These are phyloP conservation scores for Myxozyma melibiosi DNA, from an alignment of 805 yeast species.

Conservation along the genomic window DNA sequence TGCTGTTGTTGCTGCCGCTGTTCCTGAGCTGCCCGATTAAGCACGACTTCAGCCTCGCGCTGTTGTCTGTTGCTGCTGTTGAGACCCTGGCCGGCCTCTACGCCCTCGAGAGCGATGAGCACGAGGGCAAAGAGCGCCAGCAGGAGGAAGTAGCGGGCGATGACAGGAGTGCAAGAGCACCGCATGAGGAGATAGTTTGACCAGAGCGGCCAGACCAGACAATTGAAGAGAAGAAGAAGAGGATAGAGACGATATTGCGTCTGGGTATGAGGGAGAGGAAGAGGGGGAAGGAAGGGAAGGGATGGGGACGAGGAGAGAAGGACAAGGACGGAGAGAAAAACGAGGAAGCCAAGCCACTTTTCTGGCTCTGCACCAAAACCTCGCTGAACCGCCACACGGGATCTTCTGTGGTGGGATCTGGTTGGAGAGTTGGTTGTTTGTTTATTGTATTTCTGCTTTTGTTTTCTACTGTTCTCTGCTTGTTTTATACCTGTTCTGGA, in stretches of 20 bases:
- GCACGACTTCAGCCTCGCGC: slow-evolving; percentile 1
- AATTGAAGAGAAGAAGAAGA: too few relatives aligned
- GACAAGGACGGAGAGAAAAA: background rate
- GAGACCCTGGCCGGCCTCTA: slow-evolving; percentile 13
- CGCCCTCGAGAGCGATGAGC: slow-evolving; percentile 2
- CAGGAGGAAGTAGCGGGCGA: slow-evolving; percentile 4
- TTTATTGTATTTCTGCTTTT: too few relatives aligned
- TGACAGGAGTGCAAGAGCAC: slow-evolving; percentile 16
- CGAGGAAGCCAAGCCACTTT: background rate
- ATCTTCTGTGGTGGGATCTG: too few relatives aligned
- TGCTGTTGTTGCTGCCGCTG: background rate
- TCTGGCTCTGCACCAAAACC: too few relatives aligned
- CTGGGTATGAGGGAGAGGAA: too few relatives aligned
- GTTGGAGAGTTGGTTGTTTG: too few relatives aligned
- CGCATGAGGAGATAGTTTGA: too few relatives aligned
- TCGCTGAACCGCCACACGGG: too few relatives aligned
- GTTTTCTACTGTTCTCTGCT: too few relatives aligned
- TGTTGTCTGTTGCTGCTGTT: slow-evolving; percentile 13
- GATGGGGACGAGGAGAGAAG: background rate
- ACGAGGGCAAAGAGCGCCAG: slow-evolving; percentile 11
- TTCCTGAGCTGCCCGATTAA: background rate
- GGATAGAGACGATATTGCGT: too few relatives aligned
- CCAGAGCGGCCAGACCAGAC: too few relatives aligned
- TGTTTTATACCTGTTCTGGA: too few relatives aligned
- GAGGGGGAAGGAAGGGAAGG: background rate